Conservation (phyloP, 73 alveolate species). For the Tetrahymena borealis region DNA sequence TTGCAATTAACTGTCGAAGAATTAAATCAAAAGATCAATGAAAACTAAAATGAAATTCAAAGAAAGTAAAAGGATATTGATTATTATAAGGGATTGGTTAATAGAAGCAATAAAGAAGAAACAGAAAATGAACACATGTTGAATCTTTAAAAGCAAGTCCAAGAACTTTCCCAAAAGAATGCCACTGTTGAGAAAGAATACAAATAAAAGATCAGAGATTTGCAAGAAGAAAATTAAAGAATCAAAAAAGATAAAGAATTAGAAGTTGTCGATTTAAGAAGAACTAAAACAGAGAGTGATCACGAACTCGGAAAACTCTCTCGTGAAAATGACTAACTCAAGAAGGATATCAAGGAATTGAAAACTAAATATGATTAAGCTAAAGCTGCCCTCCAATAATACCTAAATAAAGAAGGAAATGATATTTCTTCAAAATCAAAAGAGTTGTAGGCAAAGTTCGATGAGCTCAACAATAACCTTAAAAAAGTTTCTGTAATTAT, state of each 20-base stretch:
- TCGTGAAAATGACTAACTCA: background rate
- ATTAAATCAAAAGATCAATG: background rate
- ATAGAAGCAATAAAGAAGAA: background rate
- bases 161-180: background rate
- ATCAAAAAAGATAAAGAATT: background rate
- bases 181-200: background rate
- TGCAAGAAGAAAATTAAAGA: background rate
- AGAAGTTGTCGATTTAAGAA: background rate
- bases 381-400: background rate
- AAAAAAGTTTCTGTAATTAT: background rate
- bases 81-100: background rate
- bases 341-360: background rate
- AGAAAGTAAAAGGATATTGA: background rate
- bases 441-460: background rate
- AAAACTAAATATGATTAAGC: background rate
- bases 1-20: background rate
- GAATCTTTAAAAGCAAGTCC: background rate
- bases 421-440: background rate
- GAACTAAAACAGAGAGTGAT: background rate
- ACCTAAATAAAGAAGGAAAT: background rate
- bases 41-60: background rate
- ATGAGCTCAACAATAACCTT: background rate
- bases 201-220: background rate
- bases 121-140: background rate
- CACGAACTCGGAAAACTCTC: background rate